Conservation (phyloP, 2,329 filamentous ascomycete genomes). For the Ophiocordyceps australis region DNA sequence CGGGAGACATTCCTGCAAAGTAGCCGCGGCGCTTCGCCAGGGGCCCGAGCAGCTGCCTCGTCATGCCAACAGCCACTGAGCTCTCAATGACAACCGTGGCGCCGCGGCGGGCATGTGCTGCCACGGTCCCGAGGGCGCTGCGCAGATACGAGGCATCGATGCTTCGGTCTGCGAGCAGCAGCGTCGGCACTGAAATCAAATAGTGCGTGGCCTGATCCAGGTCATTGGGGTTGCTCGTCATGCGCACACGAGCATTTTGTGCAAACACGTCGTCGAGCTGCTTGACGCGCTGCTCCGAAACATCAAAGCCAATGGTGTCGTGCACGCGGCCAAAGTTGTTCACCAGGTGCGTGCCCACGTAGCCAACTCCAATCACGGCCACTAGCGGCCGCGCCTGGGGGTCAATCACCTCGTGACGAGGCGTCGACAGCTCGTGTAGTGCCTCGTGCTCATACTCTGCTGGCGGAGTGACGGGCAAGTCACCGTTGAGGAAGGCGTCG, state of each 20-base stretch:
- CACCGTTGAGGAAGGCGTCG: too few relatives aligned
- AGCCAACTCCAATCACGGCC: slow-evolving; percentile 32
- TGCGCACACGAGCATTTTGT: slow-evolving; percentile 10
- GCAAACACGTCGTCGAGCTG: slow-evolving; percentile 12
- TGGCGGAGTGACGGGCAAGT: too few relatives aligned
- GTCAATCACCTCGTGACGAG: too few relatives aligned
- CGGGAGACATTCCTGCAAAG: slow-evolving; percentile 30
- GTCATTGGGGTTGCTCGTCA: slow-evolving; percentile 18
- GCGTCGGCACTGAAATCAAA: slow-evolving; percentile 33
- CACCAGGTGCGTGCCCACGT: slow-evolving; percentile 31
- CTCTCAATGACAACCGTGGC: slow-evolving; percentile 32
- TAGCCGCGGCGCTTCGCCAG: slow-evolving; percentile 21
- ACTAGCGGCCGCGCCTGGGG: too few relatives aligned
- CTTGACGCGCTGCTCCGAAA: slow-evolving; percentile 19
- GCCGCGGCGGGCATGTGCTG: slow-evolving; percentile 20
- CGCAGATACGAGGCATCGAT: slow-evolving; percentile 26
- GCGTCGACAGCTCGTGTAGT: too few relatives aligned
- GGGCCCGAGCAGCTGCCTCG: slow-evolving; percentile 26
- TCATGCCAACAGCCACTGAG: slow-evolving; percentile 36
- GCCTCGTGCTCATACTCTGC: too few relatives aligned
- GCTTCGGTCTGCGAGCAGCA: slow-evolving; percentile 23
- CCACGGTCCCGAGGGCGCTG: slow-evolving; percentile 22
- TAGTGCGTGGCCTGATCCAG: slow-evolving; percentile 28
- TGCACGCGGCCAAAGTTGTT: slow-evolving; percentile 20
- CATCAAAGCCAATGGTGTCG: slow-evolving; percentile 27